Evolutionary conservation across 2,329 filamentous ascomycete genomes (phyloP).

Genomic region (Cytospora schulzeri): DNA sequence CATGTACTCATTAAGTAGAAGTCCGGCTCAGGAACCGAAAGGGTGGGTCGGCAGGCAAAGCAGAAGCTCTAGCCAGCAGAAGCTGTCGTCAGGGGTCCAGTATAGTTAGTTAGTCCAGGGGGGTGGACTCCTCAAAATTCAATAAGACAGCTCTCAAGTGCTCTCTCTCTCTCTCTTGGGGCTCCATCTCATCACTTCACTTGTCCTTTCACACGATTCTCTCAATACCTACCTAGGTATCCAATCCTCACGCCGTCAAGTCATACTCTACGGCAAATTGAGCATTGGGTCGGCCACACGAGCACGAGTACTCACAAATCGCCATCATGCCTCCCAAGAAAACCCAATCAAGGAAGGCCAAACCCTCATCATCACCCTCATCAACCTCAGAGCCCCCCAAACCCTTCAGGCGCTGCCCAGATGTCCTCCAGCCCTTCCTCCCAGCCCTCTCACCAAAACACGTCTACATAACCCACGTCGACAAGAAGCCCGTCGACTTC

Average conservation of each 20-base stretch:
- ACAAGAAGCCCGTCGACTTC: conserved; percentile 67
- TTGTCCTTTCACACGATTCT: not conserved
- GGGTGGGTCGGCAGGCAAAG: conserved; percentile 5
- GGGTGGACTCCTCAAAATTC: not conserved
- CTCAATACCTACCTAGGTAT: no score
- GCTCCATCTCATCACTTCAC: not conserved
- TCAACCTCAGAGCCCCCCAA: conserved; percentile 46
- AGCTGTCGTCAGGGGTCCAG: conserved; percentile 1
- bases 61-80: not conserved
- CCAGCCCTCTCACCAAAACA: conserved; percentile 65
- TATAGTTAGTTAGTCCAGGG: not conserved
- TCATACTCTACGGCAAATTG: not conserved
- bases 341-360: conserved; percentile 37
- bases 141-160: not conserved
- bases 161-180: not conserved
- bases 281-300: not conserved
- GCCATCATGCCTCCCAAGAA: conserved; percentile 37
- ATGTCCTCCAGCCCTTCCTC: conserved; percentile 66
- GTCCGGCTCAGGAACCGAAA: conserved; percentile 1
- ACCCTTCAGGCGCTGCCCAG: conserved; percentile 70
- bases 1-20: not conserved
- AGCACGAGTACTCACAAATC: not conserved
- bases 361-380: conserved; percentile 36
- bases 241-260: not conserved
- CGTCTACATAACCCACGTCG: conserved; percentile 85